A percentile compares a stretch with the other conserved stretches of the same genome.
Evolutionary conservation across 2,329 filamentous ascomycete species (phyloP).

Genomic region (Aschersonia sp.): DNA sequence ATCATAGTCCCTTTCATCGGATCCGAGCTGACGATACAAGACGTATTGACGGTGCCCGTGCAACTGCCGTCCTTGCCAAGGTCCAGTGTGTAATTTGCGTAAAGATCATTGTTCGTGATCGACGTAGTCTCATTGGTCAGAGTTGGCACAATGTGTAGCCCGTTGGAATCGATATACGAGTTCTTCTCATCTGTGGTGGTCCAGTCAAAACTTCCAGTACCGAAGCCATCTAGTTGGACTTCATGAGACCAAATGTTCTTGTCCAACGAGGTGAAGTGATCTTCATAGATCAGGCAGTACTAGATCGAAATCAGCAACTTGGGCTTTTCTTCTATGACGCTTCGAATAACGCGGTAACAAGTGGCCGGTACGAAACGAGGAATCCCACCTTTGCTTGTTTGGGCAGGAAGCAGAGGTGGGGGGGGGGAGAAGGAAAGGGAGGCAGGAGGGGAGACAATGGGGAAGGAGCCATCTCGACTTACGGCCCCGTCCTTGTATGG

Average conservation of each 20-base stretch:
- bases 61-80: slow-evolving; percentile 25
- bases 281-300: slow-evolving; percentile 36
- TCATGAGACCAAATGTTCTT: slow-evolving; percentile 32
- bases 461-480: background rate
- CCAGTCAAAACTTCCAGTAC: slow-evolving; percentile 39
- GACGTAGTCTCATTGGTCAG: slow-evolving; percentile 26
- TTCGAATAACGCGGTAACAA: too few relatives aligned
- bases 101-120: slow-evolving; percentile 23
- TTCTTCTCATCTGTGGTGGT: slow-evolving; percentile 33
- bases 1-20: slow-evolving; percentile 28
- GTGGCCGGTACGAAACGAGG: too few relatives aligned
- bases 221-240: slow-evolving; percentile 27
- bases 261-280: slow-evolving; percentile 31
- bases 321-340: too few relatives aligned
- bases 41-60: slow-evolving; percentile 18
- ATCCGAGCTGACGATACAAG: slow-evolving; percentile 27
- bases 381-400: too few relatives aligned
- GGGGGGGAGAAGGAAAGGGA: too few relatives aligned
- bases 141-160: slow-evolving; percentile 41
- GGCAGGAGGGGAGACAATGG: too few relatives aligned
- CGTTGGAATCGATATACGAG: slow-evolving; percentile 29
- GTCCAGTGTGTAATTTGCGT: slow-evolving; percentile 27
- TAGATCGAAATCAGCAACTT: slow-evolving; percentile 7
- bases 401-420: too few relatives aligned
- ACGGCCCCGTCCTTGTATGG: slow-evolving; percentile 11